Evolutionary conservation across 305 asterid genomes (phyloP).

Genomic region (Fraxinus albicans): DNA sequence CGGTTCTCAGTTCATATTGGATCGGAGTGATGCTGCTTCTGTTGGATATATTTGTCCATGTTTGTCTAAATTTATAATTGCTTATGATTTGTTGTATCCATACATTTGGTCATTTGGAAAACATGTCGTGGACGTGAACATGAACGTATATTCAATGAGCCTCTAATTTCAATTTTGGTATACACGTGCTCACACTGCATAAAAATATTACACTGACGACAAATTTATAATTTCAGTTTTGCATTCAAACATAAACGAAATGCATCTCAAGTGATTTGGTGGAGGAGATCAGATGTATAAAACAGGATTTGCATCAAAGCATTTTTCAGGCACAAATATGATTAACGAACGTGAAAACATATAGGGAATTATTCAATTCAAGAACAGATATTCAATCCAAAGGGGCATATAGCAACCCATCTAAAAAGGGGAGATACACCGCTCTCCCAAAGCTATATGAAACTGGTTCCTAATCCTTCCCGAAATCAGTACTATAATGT

Average conservation of each 20-base stretch:
- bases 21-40: neutral
- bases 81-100: neutral
- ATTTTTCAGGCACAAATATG: neutral
- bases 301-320: neutral
- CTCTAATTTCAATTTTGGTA: neutral
- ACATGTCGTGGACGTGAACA: neutral
- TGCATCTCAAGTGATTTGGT: neutral
- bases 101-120: neutral
- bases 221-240: neutral
- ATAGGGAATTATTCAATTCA: neutral
- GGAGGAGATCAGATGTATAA: neutral
- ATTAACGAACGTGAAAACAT: neutral
- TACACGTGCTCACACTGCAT: neutral
- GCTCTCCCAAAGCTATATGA: neutral
- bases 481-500: conserved; percentile 81
- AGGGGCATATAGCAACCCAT: neutral
- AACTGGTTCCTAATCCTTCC: conserved; percentile 53
- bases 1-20: neutral
- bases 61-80: neutral
- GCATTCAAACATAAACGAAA: neutral
- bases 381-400: neutral
- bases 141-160: neutral
- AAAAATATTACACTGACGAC: neutral
- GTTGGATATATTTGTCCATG: neutral
- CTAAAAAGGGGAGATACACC: neutral